phyloP scores from a whole-genome alignment of 176 grass and related monocot species.

The Oryza nivara region DNA sequence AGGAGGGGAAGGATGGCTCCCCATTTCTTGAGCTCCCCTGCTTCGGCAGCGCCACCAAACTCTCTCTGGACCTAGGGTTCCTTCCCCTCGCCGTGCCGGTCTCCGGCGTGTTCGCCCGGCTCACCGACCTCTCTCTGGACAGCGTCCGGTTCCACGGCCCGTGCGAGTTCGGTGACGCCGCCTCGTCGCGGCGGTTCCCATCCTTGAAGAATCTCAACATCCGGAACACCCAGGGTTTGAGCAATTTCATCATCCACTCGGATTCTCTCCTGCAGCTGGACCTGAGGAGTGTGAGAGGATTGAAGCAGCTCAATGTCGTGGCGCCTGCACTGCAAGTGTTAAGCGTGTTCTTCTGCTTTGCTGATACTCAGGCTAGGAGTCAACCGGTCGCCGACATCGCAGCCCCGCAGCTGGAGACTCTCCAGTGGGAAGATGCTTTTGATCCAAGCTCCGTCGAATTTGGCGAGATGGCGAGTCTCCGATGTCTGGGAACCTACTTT shows the following conservation, averaged over 20 bases:
- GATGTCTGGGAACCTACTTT: not conserved
- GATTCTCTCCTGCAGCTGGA: constrained; percentile 6
- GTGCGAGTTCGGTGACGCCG: not conserved
- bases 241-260: not conserved
- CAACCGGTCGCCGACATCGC: constrained; percentile 14
- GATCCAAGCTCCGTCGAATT: constrained; percentile 32
- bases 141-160: not conserved
- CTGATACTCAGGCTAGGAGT: rapidly evolving
- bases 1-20: too few species aligned
- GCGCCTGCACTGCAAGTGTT: not conserved
- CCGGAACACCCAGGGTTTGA: not conserved
- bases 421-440: not conserved
- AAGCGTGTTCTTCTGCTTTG: not conserved
- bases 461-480: not conserved
- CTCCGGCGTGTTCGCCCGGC: not conserved
- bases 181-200: constrained; percentile 3
- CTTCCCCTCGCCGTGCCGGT: not conserved
- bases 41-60: constrained; percentile 13
- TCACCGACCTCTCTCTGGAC: not conserved
- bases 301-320: constrained; percentile 25
- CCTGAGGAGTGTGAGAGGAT: not conserved
- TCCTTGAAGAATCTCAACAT: not conserved
- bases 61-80: not conserved
- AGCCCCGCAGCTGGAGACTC: not conserved
- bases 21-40: constrained; percentile 27